Evolutionary conservation across 2,329 filamentous ascomycete genomes (phyloP).

Genomic region (Aschersonia sp.): DNA sequence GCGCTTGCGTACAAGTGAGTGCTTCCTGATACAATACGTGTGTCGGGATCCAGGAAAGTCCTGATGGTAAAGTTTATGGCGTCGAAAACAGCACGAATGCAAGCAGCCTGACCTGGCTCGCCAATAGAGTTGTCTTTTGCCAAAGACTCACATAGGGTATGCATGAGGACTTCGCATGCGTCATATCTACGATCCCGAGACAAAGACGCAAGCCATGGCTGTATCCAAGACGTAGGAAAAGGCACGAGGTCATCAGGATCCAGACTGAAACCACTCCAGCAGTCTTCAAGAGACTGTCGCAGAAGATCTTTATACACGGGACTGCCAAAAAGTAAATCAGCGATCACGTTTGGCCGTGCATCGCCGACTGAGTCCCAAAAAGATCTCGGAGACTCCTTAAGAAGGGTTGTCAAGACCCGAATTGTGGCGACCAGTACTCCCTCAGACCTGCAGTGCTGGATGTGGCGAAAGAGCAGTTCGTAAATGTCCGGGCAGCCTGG

Average conservation of each 20-base stretch:
- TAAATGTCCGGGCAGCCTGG: slow-evolving; percentile 45
- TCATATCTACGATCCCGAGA: slow-evolving; percentile 62
- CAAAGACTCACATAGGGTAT: slow-evolving; percentile 56
- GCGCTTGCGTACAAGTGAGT: slow-evolving; percentile 49
- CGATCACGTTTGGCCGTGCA: slow-evolving; percentile 63
- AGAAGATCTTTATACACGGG: slow-evolving; percentile 49
- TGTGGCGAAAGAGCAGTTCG: slow-evolving; percentile 41
- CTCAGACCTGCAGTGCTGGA: slow-evolving; percentile 32
- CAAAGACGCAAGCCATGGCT: slow-evolving; percentile 63
- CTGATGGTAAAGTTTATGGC: slow-evolving; percentile 41
- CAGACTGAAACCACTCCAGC: slow-evolving; percentile 24
- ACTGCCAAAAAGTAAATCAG: slow-evolving; percentile 72
- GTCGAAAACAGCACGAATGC: slow-evolving; percentile 49
- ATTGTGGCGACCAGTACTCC: slow-evolving; percentile 54
- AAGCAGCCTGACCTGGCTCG: slow-evolving; percentile 42
- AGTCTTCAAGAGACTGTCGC: slow-evolving; percentile 38
- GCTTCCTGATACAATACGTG: slow-evolving; percentile 31
- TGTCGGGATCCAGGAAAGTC: slow-evolving; percentile 34
- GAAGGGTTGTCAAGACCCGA: slow-evolving; percentile 52
- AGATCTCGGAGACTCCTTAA: slow-evolving; percentile 61
- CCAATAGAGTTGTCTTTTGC: slow-evolving; percentile 39
- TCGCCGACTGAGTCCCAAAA: slow-evolving; percentile 84
- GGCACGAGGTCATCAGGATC: slow-evolving; percentile 31
- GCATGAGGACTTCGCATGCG: slow-evolving; percentile 64
- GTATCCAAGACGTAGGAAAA: slow-evolving; percentile 64